Percentiles rank a stretch among this genome's conserved stretches.
These are phyloP conservation scores for Earliella scabrosa DNA, from an alignment of 1,284 basidiomycete species.

Conservation along the genomic window DNA sequence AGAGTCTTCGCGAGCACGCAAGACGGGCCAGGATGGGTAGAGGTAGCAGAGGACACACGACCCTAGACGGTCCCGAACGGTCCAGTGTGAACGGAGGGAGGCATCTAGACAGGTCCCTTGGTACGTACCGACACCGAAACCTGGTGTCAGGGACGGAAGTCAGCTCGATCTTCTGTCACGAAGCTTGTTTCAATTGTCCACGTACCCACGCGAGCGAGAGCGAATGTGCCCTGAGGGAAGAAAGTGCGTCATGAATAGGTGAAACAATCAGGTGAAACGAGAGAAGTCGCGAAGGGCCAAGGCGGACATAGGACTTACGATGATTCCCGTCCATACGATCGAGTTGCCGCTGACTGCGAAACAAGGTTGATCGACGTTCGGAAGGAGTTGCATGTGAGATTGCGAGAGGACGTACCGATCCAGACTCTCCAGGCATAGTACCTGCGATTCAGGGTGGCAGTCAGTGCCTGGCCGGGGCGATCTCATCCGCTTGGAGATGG, in stretches of 20 bases:
- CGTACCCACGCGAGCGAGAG: constrained; percentile 20
- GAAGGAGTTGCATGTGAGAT: too few relatives aligned
- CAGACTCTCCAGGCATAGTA: constrained; percentile 25
- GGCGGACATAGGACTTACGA: constrained; percentile 20
- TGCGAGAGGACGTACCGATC: constrained; percentile 12
- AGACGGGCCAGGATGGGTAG: constrained; percentile 13
- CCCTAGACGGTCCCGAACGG: neutral
- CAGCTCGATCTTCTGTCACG: neutral
- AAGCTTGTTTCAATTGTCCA: neutral
- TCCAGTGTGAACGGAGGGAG: neutral
- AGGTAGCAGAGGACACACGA: constrained; percentile 18
- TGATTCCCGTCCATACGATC: constrained; percentile 12
- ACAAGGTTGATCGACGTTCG: neutral
- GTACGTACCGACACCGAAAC: constrained; percentile 19
- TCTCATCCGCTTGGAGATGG: too few relatives aligned
- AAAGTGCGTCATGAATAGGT: neutral
- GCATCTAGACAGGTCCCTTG: neutral
- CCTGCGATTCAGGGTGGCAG: too few relatives aligned
- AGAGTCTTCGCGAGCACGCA: constrained; percentile 12
- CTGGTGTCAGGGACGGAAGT: neutral
- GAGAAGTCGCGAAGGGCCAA: too few relatives aligned
- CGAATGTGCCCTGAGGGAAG: constrained; percentile 15
- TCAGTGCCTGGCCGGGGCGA: too few relatives aligned
- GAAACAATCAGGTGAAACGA: neutral
- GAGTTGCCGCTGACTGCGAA: constrained; percentile 20